phyloP scores from a whole-genome alignment of 129 eudicot species.

The Lactuca sativa region DNA sequence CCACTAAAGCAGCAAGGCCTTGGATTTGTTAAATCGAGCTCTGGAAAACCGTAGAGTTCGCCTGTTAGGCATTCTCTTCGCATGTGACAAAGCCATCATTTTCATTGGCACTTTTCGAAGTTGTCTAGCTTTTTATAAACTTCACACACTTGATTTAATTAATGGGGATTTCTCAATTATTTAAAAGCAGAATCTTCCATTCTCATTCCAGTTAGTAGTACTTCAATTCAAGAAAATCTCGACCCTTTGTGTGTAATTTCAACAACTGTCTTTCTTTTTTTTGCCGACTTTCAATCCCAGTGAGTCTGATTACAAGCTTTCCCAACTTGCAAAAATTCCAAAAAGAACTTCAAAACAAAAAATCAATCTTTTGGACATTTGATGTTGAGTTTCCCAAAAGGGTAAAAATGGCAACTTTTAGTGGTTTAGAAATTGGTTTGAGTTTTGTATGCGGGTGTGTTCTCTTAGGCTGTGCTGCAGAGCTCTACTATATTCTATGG shows the following conservation, averaged over 20 bases:
- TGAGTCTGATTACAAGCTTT: slow-evolving; percentile 21
- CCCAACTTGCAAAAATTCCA: not conserved
- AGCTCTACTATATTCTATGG: slow-evolving; percentile 73
- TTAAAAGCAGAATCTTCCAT: slow-evolving; percentile 29
- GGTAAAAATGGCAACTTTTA: slow-evolving; percentile 61
- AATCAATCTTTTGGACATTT: slow-evolving; percentile 19
- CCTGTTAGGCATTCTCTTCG: slow-evolving; percentile 16
- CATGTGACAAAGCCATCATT: slow-evolving; percentile 30
- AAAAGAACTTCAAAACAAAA: slow-evolving; percentile 3
- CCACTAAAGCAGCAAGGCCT: not conserved
- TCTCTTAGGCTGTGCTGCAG: slow-evolving; percentile 58
- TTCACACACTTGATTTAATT: slow-evolving; percentile 6
- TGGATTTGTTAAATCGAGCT: slow-evolving; percentile 2
- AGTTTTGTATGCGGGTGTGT: slow-evolving; percentile 79
- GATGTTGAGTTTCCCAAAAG: slow-evolving; percentile 26
- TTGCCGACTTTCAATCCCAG: not conserved
- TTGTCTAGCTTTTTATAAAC: slow-evolving; percentile 1
- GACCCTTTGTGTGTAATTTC: slow-evolving; percentile 18
- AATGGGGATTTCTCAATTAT: slow-evolving; percentile 17
- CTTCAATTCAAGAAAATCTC: slow-evolving; percentile 20
- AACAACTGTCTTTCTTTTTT: not conserved
- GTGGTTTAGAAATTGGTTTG: slow-evolving; percentile 72
- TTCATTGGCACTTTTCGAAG: slow-evolving; percentile 28
- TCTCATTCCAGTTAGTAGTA: slow-evolving; percentile 24
- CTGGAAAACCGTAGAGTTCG: slow-evolving; percentile 4